Base-by-base conservation (phyloP, 805 yeast genomes). In the Saccharomyces kudriavzevii region DNA sequence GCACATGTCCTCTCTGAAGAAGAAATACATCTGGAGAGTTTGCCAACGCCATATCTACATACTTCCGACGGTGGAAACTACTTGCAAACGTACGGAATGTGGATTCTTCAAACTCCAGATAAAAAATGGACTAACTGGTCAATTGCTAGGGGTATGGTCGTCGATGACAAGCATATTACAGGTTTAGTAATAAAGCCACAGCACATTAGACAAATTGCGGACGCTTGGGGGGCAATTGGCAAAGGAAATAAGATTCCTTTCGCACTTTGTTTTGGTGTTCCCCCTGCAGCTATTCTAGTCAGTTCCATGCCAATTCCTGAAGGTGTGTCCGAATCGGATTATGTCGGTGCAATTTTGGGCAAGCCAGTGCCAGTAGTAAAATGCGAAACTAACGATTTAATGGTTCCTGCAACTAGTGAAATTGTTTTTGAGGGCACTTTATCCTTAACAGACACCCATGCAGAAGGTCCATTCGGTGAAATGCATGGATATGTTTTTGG, bases 391-490 rank as follows among this genome's bases (percentile, higher is more conserved):
- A 64, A 54, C 48, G 60, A 60, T n/a, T 53, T 64, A n/a, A 20
- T 53, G 17, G 66, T 65, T 9, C 69, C 70, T 14, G 63, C 63
- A 26, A 60, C 58, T 27, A 50, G 57, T 46, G 69, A 66, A 49
- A 64, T 65, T 24, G 66, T 66, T 14, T 52, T 66, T 25, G 69
- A 66, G 50, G 68, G 68, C 9, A 57, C 59, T 25, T 53, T 66
- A 26, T 49, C 60, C 25, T 47, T 63, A 25, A 54, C 59, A 28
- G 51, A 59, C 13, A 29, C 54, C 35, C 54, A 48, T 20, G 49
- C 52, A 2, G 70, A 66, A 48, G 70, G 69, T 29, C 70, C 69
- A n/a, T 65, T 66, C 54, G 69, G 70, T 25, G 70, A 66, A 31
- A 63, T 64, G 68, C 69, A 64, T 50, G 69, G 69, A n/a, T 66